These are phyloP conservation scores for Coprinopsis marcescibilis DNA, from an alignment of 768 basidiomycete species.

Conservation along the genomic window DNA sequence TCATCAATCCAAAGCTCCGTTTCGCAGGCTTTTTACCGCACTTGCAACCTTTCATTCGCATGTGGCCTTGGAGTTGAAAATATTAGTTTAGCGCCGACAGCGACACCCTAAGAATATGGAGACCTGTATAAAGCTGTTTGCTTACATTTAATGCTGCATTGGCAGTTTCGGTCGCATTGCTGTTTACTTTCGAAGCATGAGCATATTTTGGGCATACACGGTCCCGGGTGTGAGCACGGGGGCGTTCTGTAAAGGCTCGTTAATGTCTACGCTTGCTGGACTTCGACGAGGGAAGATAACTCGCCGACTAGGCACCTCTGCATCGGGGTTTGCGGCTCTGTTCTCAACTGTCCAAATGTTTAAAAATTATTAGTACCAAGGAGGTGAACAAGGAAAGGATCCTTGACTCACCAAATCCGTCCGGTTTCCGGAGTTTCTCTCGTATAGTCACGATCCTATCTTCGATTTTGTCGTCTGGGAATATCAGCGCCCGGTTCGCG, in stretches of 20 bases:
- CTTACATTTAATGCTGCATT: conserved; percentile 47
- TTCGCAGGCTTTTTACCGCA: conserved; percentile 25
- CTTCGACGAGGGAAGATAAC: too few species aligned
- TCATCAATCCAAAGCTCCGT: too few species aligned
- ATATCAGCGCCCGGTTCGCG: conserved; percentile 19
- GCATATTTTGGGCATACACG: conserved; percentile 35
- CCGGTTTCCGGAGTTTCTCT: background rate
- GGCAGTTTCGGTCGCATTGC: conserved; percentile 53
- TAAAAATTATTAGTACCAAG: too few species aligned
- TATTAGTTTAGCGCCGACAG: background rate
- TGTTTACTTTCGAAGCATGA: conserved; percentile 51
- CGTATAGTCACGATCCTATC: too few species aligned
- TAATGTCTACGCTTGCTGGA: too few species aligned
- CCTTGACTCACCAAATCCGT: background rate
- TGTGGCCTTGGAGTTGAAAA: conserved; percentile 35
- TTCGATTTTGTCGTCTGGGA: conserved; percentile 10
- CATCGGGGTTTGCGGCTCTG: background rate
- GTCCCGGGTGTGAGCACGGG: conserved; percentile 54
- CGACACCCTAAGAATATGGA: background rate
- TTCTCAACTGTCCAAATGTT: background rate
- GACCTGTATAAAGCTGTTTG: conserved; percentile 8
- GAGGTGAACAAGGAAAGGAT: background rate
- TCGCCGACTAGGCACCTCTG: background rate
- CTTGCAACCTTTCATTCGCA: conserved; percentile 52
- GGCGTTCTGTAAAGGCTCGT: conserved; percentile 32